A percentile compares a stretch with the other conserved stretches of the same genome.
These are phyloP conservation scores for Scenedesmus sp. DNA, from an alignment of 163 green algal genomes.

Conservation along the genomic window DNA sequence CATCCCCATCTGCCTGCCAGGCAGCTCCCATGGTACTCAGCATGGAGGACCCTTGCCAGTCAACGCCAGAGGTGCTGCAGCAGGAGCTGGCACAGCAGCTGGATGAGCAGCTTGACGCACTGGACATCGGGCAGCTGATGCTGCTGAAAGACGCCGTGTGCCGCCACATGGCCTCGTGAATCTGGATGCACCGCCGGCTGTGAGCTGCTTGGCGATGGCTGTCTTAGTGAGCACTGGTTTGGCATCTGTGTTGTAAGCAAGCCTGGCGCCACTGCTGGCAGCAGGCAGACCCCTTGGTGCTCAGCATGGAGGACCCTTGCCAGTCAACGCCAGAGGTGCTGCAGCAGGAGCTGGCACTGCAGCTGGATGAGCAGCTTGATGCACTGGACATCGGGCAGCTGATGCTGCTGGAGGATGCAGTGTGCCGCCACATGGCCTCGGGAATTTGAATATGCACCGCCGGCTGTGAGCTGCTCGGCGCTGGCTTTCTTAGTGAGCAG, in stretches of 20 bases:
- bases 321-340: conserved; percentile 31
- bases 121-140: conserved; percentile 18
- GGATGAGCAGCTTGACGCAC: not conserved
- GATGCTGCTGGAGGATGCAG: conserved; percentile 15
- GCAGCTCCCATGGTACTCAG: conserved; percentile 32
- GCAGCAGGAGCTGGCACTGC: conserved; percentile 12
- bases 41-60: conserved; percentile 13
- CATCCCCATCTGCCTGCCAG: not conserved
- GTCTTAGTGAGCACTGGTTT: too few relatives aligned
- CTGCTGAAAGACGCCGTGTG: conserved; percentile 13
- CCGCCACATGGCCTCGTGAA: not conserved
- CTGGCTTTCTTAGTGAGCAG: too few relatives aligned
- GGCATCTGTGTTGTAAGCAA: too few relatives aligned
- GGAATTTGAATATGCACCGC: not conserved
- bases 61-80: conserved; percentile 29
- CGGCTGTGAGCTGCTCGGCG: not conserved
- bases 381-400: conserved; percentile 5
- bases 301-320: conserved; percentile 17
- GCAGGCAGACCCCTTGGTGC: too few relatives aligned
- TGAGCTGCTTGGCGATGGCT: not conserved
- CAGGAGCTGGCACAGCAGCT: conserved; percentile 6
- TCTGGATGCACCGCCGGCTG: not conserved
- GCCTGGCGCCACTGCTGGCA: too few relatives aligned
- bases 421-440: not conserved
- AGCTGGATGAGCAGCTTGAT: not conserved